A percentile compares a stretch with the other conserved stretches of the same genome.
Evolutionary conservation across 2,329 filamentous ascomycete species (phyloP).

Genomic region (Macroventuria anomochaeta): DNA sequence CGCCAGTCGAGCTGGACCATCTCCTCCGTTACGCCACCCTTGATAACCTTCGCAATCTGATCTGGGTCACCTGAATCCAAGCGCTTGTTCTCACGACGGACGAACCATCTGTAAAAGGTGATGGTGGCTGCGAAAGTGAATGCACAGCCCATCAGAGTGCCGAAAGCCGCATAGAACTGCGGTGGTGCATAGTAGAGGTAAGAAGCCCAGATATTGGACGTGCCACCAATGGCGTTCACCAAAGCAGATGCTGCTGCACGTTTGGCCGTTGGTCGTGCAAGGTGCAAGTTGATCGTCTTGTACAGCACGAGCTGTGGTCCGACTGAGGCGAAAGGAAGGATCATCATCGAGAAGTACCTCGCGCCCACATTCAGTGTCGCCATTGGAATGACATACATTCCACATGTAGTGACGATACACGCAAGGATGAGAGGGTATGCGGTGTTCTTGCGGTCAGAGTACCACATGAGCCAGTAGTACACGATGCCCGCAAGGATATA

Average conservation of each 20-base stretch:
- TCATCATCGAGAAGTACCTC: conserved; percentile 44
- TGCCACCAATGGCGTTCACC: conserved; percentile 31
- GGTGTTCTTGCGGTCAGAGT: conserved; percentile 53
- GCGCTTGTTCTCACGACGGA: conserved; percentile 29
- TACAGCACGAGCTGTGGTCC: conserved; percentile 30
- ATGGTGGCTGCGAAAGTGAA: conserved; percentile 27
- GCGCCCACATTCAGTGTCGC: conserved; percentile 38
- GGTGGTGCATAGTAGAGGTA: conserved; percentile 35
- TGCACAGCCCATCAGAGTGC: conserved; percentile 31
- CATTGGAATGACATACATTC: conserved; percentile 48
- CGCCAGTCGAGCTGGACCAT: conserved; percentile 30
- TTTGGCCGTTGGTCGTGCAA: conserved; percentile 29
- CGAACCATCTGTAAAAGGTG: conserved; percentile 30
- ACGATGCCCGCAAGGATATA: conserved; percentile 61
- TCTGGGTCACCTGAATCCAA: conserved; percentile 27
- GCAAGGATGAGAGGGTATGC: conserved; percentile 51
- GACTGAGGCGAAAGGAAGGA: conserved; percentile 31
- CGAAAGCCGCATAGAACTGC: conserved; percentile 31
- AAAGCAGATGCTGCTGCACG: conserved; percentile 30
- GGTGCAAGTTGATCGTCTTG: conserved; percentile 33
- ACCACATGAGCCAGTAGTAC: conserved; percentile 50
- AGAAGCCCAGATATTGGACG: conserved; percentile 31
- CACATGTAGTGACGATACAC: conserved; percentile 46
- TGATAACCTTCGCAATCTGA: conserved; percentile 31
- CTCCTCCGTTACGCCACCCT: conserved; percentile 31